Evolutionary conservation across 2,329 filamentous ascomycete species (phyloP).

Genomic region (Sporothrix curviconia): DNA sequence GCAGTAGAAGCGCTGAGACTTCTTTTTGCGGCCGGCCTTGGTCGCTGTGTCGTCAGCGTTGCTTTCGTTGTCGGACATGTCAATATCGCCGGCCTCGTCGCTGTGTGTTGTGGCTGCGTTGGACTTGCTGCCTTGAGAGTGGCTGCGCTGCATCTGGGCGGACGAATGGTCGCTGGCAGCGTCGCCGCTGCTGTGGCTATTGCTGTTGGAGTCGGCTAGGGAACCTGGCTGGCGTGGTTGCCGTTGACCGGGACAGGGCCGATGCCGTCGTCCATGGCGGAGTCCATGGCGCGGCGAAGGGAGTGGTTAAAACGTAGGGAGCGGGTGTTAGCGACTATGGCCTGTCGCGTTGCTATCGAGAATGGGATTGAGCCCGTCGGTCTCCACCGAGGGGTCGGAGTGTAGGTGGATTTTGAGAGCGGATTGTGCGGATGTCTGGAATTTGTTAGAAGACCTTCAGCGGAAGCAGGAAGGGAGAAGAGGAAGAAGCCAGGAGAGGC

Average conservation of each 20-base stretch:
- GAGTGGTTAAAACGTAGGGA: not conserved
- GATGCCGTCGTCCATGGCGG: slow-evolving; percentile 34
- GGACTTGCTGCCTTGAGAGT: slow-evolving; percentile 56
- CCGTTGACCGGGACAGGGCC: not conserved
- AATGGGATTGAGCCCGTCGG: not conserved
- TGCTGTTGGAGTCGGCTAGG: slow-evolving; percentile 12
- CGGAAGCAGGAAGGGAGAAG: too few species aligned
- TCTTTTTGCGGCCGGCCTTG: slow-evolving; percentile 88
- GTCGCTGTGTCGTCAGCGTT: slow-evolving; percentile 44
- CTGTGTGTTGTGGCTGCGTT: slow-evolving; percentile 68
- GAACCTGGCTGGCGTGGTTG: too few species aligned
- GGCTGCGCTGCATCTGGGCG: slow-evolving; percentile 47
- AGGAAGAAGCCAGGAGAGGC: not conserved
- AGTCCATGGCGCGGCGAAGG: not conserved
- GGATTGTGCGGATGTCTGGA: not conserved
- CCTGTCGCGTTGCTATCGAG: not conserved
- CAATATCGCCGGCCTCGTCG: slow-evolving; percentile 64
- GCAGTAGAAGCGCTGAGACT: slow-evolving; percentile 93
- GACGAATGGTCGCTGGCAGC: slow-evolving; percentile 53
- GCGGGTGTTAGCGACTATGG: not conserved
- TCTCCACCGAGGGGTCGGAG: not conserved
- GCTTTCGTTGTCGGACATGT: not conserved
- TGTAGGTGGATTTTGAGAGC: too few species aligned
- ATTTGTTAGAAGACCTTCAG: not conserved
- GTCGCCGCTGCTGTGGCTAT: slow-evolving; percentile 51